phyloP scores from a whole-genome alignment of 164 flowering plant genomes.

The Taxillus chinensis region DNA sequence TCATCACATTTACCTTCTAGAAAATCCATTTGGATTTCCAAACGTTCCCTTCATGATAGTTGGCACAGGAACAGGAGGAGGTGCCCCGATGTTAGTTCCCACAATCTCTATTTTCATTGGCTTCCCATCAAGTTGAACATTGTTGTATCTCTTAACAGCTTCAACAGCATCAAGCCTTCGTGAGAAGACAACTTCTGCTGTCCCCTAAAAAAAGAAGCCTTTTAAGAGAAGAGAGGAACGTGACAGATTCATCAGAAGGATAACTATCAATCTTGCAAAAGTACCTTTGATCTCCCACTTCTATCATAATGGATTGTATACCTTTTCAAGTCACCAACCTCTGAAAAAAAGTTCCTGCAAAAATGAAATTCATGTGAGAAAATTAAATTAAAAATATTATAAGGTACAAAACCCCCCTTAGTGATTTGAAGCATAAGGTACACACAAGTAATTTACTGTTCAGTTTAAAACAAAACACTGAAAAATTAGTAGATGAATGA shows the following conservation, averaged over 20 bases:
- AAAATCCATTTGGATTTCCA: conserved; percentile 41
- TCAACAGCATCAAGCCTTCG: conserved; percentile 64
- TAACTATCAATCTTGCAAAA: conserved; percentile 14
- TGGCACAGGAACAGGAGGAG: conserved; percentile 31
- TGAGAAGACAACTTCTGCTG: conserved; percentile 79
- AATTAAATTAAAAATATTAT: too few species aligned
- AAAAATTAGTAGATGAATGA: too few species aligned
- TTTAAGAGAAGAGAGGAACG: conserved; percentile 13
- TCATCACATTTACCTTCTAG: conserved; percentile 30
- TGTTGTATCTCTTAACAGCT: conserved; percentile 87
- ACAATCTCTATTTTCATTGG: conserved; percentile 99
- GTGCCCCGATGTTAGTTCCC: conserved; percentile 59
- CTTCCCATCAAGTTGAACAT: conserved; percentile 98
- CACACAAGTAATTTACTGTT: too few species aligned
- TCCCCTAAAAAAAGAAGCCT: conserved; percentile 49
- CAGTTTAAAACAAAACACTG: too few species aligned
- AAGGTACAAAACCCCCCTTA: too few species aligned
- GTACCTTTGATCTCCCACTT: conserved; percentile 98
- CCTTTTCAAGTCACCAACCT: conserved; percentile 87
- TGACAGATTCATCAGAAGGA: conserved; percentile 14
- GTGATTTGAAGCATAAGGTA: too few species aligned
- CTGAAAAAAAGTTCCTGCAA: conserved; percentile 85
- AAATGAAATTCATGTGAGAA: conserved; percentile 6
- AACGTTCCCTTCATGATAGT: conserved; percentile 28
- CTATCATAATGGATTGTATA: conserved; percentile 73